phyloP scores from a whole-genome alignment of 2,329 filamentous ascomycete species.

The Phaeosphaeria sp. region DNA sequence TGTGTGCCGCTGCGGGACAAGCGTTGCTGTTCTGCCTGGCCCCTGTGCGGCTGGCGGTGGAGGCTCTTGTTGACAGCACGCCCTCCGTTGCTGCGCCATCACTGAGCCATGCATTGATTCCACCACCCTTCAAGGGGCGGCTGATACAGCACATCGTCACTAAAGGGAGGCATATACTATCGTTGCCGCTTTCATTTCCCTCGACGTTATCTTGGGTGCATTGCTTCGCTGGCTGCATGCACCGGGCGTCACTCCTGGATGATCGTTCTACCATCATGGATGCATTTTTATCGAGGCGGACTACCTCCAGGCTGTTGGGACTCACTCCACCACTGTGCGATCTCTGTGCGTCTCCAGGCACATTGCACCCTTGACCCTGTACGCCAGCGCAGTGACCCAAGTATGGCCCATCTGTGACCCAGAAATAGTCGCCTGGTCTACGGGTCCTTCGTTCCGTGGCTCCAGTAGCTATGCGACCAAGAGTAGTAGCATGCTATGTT shows the following conservation, averaged over 20 bases:
- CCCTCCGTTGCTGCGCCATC: slow-evolving; percentile 24
- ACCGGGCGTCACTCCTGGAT: not conserved
- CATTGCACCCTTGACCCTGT: not conserved
- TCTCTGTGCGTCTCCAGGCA: slow-evolving; percentile 3
- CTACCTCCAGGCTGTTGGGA: not conserved
- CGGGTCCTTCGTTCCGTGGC: slow-evolving; percentile 4
- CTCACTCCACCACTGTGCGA: not conserved
- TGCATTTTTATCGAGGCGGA: not conserved
- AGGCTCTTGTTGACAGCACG: slow-evolving; percentile 17
- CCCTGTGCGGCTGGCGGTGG: slow-evolving; percentile 23
- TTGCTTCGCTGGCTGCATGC: not conserved
- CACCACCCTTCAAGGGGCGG: not conserved
- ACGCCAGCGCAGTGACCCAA: slow-evolving; percentile 1
- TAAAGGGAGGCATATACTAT: not conserved
- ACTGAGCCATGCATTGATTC: slow-evolving; percentile 13
- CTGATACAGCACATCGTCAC: not conserved
- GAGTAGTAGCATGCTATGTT: not conserved
- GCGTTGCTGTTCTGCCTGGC: not conserved
- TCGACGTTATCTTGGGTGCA: not conserved
- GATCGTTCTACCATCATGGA: not conserved
- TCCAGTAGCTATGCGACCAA: slow-evolving; percentile 3
- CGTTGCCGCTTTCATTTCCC: not conserved
- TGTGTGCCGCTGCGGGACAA: not conserved
- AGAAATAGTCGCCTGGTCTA: slow-evolving; percentile 4
- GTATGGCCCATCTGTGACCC: not conserved